Evolutionary conservation across 1,284 basidiomycete genomes (phyloP), one percentile per base, ranked within the genome.

Genomic region (Neonothopanus nambi): DNA sequence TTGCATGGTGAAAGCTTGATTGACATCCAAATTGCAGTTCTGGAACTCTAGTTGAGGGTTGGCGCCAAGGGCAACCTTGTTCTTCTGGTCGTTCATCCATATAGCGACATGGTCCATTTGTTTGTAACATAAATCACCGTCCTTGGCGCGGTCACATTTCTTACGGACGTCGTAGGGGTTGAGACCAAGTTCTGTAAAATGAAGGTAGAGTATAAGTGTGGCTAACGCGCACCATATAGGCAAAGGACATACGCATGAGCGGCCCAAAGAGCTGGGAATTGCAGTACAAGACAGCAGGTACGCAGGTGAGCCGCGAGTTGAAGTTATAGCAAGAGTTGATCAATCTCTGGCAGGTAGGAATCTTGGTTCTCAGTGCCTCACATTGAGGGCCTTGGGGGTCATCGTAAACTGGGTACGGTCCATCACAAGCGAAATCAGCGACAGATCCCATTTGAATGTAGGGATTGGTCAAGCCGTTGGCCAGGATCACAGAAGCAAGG

Each of bases 81-180:
- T 76, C 54, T 78, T 76, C 4, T 82, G 77, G 46, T 80, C 69
- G 65, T 93, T 93, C 76, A 93, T 78, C 81, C 85, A 94, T 1
- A 74, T 79, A 60, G 91, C 88, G 62, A 93, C 85, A 86, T 87
- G 93, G 30, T 71, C 66, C 80, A 94, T 86, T 69, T 95, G 78
- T 56, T 72, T 74, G 71, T 92, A 93, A 72, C 89, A 93, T 1
- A 91, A 73, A 15, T 78, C 73, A 20, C 86, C 85, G 61, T 90
- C 84, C 67, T 81, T 79, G 52, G 79, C 70, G 51, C 83, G 80
- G 78, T 93, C 87, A 59, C 95, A 98, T 57, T 77, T 77, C 58
- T 71, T 78, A 54, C 95, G 85, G 9, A 95, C 89, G 63, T 98
- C 95, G 67, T 96, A 96, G 28, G 88, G 81, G 69, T 89, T 89